Conservation (phyloP, 306 rosid genomes). For the Cucumis cinereus region DNA sequence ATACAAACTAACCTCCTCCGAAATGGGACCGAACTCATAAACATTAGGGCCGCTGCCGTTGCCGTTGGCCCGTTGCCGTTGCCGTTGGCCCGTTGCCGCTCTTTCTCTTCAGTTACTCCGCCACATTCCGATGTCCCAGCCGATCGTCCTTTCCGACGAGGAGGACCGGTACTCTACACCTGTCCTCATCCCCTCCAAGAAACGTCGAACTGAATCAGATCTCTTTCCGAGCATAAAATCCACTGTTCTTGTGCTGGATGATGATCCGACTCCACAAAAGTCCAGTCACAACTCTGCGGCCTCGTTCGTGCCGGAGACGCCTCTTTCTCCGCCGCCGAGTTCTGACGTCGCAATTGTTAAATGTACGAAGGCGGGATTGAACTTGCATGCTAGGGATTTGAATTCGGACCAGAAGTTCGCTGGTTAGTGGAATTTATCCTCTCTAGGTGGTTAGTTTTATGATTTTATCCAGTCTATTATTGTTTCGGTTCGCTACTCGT, state of each 20-base stretch:
- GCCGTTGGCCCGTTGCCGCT: neutral
- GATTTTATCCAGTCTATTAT: neutral
- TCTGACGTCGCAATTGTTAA: slow-evolving; percentile 50
- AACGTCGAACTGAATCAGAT: slow-evolving; percentile 36
- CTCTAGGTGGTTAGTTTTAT: neutral
- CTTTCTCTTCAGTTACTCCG: neutral
- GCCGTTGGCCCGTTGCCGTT: neutral
- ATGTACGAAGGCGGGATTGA: slow-evolving; percentile 26
- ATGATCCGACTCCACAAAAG: slow-evolving; percentile 66
- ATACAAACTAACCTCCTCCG: neutral
- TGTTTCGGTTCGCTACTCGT: neutral
- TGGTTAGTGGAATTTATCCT: slow-evolving; percentile 21
- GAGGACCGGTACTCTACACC: slow-evolving; percentile 49
- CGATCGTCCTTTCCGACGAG: slow-evolving; percentile 76
- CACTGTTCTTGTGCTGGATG: slow-evolving; percentile 49
- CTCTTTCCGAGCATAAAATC: slow-evolving; percentile 13
- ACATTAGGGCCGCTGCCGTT: neutral
- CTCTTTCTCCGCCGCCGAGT: slow-evolving; percentile 25
- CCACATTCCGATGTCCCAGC: slow-evolving; percentile 22
- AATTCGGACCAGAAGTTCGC: slow-evolving; percentile 17
- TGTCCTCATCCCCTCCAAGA: slow-evolving; percentile 29
- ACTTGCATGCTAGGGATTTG: slow-evolving; percentile 25
- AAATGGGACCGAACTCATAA: neutral
- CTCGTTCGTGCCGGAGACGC: slow-evolving; percentile 63
- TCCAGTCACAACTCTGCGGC: slow-evolving; percentile 16